Base-by-base conservation (phyloP, 2,329 filamentous ascomycete genomes). In the Verticillium alfalfae region DNA sequence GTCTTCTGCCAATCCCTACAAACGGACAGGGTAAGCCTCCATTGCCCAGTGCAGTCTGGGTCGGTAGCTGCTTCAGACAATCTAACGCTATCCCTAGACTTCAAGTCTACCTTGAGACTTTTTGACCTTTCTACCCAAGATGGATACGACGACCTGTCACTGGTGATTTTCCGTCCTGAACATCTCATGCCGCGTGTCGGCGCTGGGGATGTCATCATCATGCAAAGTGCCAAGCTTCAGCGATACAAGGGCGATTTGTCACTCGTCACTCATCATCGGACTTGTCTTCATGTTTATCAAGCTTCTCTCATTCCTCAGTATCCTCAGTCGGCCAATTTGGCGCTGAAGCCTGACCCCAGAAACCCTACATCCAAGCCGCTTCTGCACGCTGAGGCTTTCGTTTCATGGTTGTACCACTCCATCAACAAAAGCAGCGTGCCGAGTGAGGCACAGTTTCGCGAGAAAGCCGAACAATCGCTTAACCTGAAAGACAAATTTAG, bases 151-250 rank as follows among this genome's bases (percentile, higher is more conserved):
- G 75, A 72, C 1, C 70, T 84, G 57, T 67, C 64, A 67, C 78
- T 93, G 61, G 82, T 81, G 63, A 84, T 90, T 58, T 94, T 95
- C 71, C 78, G 81, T 34, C 72, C 78, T 1, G 61, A 80, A 57
- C 67, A 79, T 0, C 70, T 79, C 1, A 82, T 86, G 75, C 85
- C 84, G 7, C 60, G 67, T 10, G 75, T 80, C 31, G 71, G 76
- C 2, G 72, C 77, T 16, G 75, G 76, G 12, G 76, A 78, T 67
- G 69, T 76, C 15, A 57, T 78, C 18, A 62, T 76, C 31, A 62
- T 58, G 34, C 36, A 26, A 34, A 12, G 13, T 10, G 54, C 34
- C 31, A 60, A 83, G 80, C 69, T 79, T 38, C 82, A 85, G 70
- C 61, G 56, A n/a, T 75, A 64, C 49, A 60, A 67, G 60, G 68